phyloP scores from a whole-genome alignment of 257 asterid genomes.

The Solanum etuberosum region DNA sequence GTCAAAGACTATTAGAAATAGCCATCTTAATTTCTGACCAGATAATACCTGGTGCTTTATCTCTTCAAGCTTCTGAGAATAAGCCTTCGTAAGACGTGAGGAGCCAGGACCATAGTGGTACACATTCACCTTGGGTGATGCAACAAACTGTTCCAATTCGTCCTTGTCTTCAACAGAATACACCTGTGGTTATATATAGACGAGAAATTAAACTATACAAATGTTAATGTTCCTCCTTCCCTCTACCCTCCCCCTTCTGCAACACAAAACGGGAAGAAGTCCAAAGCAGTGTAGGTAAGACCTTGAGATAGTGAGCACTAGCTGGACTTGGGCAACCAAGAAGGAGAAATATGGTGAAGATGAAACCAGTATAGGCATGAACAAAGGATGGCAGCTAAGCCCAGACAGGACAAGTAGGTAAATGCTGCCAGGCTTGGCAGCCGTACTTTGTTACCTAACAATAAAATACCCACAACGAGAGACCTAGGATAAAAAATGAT shows the following conservation, averaged over 20 bases:
- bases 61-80: conserved; percentile 51
- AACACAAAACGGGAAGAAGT: neutral
- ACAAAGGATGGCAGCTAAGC: neutral
- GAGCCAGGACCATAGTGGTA: conserved; percentile 46
- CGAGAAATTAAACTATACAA: conserved; percentile 3
- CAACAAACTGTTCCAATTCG: conserved; percentile 59
- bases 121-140: conserved; percentile 61
- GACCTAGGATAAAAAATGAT: neutral
- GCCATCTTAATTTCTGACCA: conserved; percentile 4
- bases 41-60: conserved; percentile 66
- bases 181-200: conserved; percentile 35
- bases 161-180: conserved; percentile 67
- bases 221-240: neutral
- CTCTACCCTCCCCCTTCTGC: neutral
- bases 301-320: neutral
- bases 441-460: neutral
- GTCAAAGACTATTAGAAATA: neutral
- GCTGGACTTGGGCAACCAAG: neutral
- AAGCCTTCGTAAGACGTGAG: conserved; percentile 18
- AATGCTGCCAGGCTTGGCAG: neutral
- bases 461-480: neutral
- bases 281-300: neutral
- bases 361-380: neutral
- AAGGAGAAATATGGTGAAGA: neutral
- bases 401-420: neutral